These are phyloP conservation scores for Mycena indigotica DNA, from an alignment of 768 basidiomycete genomes.

Conservation along the genomic window DNA sequence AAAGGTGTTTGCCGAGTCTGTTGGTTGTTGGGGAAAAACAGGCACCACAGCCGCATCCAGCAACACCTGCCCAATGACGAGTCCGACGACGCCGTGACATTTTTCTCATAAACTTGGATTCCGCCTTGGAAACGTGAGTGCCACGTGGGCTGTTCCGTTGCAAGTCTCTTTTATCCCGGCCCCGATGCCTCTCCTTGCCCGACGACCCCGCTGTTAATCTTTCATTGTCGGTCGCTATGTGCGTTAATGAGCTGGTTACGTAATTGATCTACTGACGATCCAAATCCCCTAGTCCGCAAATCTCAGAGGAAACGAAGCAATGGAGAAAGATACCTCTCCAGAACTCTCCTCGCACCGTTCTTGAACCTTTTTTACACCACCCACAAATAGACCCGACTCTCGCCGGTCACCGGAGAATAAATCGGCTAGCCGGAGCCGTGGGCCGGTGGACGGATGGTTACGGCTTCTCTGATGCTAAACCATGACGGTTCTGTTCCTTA, in stretches of 20 bases:
- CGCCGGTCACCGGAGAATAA: not conserved
- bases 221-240: constrained; percentile 19
- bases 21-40: not conserved
- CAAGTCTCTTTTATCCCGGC: constrained; percentile 9
- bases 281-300: not conserved
- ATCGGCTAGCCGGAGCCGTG: not conserved
- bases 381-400: not conserved
- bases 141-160: constrained; percentile 44
- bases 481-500: too few species aligned
- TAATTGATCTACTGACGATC: not conserved
- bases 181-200: constrained; percentile 20
- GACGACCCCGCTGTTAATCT: constrained; percentile 30
- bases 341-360: not conserved
- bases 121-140: constrained; percentile 32
- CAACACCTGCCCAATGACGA: not conserved
- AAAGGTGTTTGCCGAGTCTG: not conserved
- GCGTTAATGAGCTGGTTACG: not conserved
- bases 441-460: not conserved
- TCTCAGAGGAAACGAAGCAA: not conserved
- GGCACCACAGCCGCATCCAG: not conserved
- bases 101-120: not conserved
- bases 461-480: constrained; percentile 1
- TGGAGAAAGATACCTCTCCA: not conserved
- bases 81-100: not conserved
- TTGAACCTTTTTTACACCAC: not conserved